Evolutionary conservation across 2,329 filamentous ascomycete genomes (phyloP).

Genomic region (Coniochaeta hoffmannii): DNA sequence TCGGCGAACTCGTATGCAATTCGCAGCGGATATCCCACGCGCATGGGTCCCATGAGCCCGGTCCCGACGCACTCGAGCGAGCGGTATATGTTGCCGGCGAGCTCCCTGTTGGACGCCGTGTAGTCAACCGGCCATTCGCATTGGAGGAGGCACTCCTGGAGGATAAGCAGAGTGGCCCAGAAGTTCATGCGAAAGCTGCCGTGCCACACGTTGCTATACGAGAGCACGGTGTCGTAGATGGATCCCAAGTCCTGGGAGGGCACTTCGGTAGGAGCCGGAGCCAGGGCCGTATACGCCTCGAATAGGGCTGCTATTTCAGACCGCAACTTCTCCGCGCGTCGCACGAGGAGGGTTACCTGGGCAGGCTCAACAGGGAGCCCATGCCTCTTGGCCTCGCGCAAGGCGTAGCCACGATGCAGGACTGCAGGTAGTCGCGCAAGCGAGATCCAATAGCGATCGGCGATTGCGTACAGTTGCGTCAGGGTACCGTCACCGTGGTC

Average conservation of each 20-base stretch:
- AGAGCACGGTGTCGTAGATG: constrained; percentile 23
- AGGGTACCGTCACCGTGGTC: constrained; percentile 11
- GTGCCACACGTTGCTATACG: constrained; percentile 23
- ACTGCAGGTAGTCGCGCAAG: constrained; percentile 27
- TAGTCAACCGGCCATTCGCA: constrained; percentile 21
- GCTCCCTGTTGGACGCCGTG: constrained; percentile 16
- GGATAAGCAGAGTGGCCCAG: constrained; percentile 31
- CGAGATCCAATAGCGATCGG: constrained; percentile 25
- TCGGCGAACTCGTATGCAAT: constrained; percentile 32
- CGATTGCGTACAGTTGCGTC: constrained; percentile 14
- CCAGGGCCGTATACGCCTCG: constrained; percentile 16
- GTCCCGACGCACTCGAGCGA: constrained; percentile 28
- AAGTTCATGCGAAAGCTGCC: constrained; percentile 27
- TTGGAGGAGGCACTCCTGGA: constrained; percentile 28
- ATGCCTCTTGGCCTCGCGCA: constrained; percentile 21
- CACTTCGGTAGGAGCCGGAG: constrained; percentile 19
- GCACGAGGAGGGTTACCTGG: constrained; percentile 20
- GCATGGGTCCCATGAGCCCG: constrained; percentile 30
- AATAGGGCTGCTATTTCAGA: constrained; percentile 25
- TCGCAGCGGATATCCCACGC: constrained; percentile 28
- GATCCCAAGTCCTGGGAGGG: constrained; percentile 22
- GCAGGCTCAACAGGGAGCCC: constrained; percentile 20
- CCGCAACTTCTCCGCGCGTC: constrained; percentile 19
- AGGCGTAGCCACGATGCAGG: constrained; percentile 21
- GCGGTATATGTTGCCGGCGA: constrained; percentile 25